These are phyloP conservation scores for Puccinia polysora DNA, from an alignment of 1,284 basidiomycete genomes.

Conservation along the genomic window DNA sequence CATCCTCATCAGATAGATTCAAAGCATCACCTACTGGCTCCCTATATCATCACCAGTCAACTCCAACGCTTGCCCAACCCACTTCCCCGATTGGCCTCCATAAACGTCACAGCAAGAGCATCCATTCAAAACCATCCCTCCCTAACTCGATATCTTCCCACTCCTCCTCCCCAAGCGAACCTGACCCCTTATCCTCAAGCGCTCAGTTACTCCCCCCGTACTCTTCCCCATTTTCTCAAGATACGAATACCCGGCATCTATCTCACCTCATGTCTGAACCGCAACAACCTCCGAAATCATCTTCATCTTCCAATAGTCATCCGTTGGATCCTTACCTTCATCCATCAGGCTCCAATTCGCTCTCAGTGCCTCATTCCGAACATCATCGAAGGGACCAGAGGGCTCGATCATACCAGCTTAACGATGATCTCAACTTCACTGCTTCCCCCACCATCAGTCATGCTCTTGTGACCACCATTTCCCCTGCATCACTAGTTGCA, in stretches of 20 bases:
- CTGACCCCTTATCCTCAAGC: constrained; percentile 8
- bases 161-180: background rate
- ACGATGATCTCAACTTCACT: constrained; percentile 20
- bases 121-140: background rate
- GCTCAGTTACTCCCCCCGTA: background rate
- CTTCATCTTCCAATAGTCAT: background rate
- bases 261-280: constrained; percentile 4
- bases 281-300: background rate
- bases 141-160: background rate
- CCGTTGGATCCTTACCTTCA: background rate
- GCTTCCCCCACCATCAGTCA: constrained; percentile 2
- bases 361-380: background rate
- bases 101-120: constrained; percentile 19
- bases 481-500: background rate
- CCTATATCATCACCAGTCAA: background rate
- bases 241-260: background rate
- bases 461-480: background rate
- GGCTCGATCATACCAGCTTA: constrained; percentile 9
- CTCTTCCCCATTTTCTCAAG: background rate
- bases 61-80: background rate
- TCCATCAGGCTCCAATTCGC: background rate
- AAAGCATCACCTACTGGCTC: constrained; percentile 3
- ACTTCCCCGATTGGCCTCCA: constrained; percentile 10
- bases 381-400: background rate
- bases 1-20: constrained; percentile 11